Conservation (phyloP, 306 rosid genomes). For the Gastrolobium villosum region DNA sequence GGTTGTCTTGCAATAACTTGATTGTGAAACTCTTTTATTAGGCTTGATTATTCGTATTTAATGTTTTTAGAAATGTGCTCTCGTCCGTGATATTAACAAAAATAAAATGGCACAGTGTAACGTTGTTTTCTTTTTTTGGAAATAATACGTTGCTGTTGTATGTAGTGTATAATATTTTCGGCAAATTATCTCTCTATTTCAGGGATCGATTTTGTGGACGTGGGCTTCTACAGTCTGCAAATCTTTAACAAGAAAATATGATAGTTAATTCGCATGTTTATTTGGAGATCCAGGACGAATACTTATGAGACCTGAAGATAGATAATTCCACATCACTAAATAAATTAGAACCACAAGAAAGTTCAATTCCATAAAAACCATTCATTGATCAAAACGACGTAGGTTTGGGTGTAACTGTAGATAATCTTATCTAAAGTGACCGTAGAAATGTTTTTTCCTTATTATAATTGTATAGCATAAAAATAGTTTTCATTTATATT, state of each 20-base stretch:
- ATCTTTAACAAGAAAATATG: neutral
- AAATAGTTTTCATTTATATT: neutral
- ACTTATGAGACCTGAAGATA: neutral
- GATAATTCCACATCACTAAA: neutral
- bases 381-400: no score
- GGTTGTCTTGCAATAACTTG: conserved; percentile 7
- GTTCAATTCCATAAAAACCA: neutral
- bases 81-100: neutral
- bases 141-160: neutral
- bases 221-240: neutral
- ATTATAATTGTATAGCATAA: neutral
- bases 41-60: neutral
- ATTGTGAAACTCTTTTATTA: neutral
- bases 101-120: neutral
- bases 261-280: neutral
- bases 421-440: no score
- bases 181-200: neutral
- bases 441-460: no score
- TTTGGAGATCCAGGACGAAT: neutral
- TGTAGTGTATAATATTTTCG: neutral
- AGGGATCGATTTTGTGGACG: neutral
- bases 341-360: neutral
- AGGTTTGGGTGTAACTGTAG: no score
- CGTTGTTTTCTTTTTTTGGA: neutral
- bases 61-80: neutral